Base-by-base conservation (phyloP, 1,139 yeast species). In the Candida sp. region DNA sequence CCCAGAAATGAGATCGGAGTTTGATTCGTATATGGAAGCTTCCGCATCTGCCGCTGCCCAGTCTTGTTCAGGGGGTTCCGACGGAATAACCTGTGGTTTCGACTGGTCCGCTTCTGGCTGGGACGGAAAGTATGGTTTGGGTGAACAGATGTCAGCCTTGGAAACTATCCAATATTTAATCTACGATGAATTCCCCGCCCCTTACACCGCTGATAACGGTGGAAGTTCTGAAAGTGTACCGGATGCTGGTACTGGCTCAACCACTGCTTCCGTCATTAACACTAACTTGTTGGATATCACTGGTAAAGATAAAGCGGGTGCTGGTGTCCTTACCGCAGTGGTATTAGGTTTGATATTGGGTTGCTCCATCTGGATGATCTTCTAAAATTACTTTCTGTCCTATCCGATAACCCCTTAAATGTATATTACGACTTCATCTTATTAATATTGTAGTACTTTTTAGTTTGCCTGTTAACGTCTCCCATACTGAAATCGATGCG, bases 121-220 rank as follows among this genome's bases (percentile, higher is more conserved):
- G 81, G 95, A 87, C 64, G 83, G 80, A 4, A 55, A 58, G 36
- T 85, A 75, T 57, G 95, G 95, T 5, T 67, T 87, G 21, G 95
- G 95, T 34, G 93, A 87, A 60, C 91, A 87, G 59, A 79, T 84
- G 75, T 70, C 77, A 43, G 91, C 95, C 0, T 67, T 87, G 46
- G 95, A 86, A 55, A 77, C 79, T n/a, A 75, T 87, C 41, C 54
- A 64, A 43, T 61, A 72, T 30, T 60, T 71, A 46, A 52, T 64
- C 23, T 64, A 57, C 40, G 51, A 49, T 8, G 56, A 61, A 11
- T 53, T 58, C 30, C 58, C 60, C 19, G 56, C 64, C 7, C 76
- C 75, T 8, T 61, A 63, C 39, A 61, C 73, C n/a, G 65, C 66
- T 22, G 47, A 60, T 8, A 68, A 66, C 8, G 83, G 83, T 35